Conservation (phyloP, 192 early-diverging fungal genomes). For the Backusella morwellensis region DNA sequence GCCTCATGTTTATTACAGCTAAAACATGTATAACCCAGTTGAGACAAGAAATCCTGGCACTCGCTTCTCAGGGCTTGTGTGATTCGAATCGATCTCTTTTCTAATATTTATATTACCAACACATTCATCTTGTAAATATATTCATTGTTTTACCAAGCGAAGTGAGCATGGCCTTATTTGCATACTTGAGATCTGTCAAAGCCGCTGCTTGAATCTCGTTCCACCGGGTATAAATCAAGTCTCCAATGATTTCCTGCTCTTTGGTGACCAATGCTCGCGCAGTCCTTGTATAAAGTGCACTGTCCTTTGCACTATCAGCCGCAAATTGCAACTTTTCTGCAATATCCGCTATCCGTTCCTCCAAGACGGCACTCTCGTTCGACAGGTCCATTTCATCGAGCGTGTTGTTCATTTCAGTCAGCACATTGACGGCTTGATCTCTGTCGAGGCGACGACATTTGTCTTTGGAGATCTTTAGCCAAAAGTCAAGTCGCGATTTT, state of each 20-base stretch:
- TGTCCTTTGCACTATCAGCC: conserved; percentile 4
- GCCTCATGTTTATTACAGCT: conserved; percentile 51
- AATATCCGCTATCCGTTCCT: not conserved
- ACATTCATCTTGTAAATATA: not conserved
- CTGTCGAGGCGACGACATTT: not conserved
- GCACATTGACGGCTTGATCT: not conserved
- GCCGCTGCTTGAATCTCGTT: not conserved
- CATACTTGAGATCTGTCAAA: conserved; percentile 8
- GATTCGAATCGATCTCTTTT: conserved; percentile 51
- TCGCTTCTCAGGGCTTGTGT: conserved; percentile 43
- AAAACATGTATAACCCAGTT: conserved; percentile 52
- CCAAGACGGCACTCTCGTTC: not conserved
- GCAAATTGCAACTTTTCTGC: conserved; percentile 10
- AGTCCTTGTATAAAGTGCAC: conserved; percentile 27
- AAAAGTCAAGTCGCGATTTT: conserved; percentile 28
- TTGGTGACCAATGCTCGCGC: conserved; percentile 17
- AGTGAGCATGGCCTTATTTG: conserved; percentile 12
- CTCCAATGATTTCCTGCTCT: conserved; percentile 20
- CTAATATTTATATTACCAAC: conserved; percentile 19
- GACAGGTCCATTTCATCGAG: conserved; percentile 16
- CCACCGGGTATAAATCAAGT: conserved; percentile 8
- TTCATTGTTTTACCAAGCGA: conserved; percentile 16
- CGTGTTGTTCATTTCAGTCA: conserved; percentile 16
- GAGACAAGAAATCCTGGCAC: conserved; percentile 43
- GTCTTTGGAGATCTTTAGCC: not conserved